These are phyloP conservation scores for Tephrocybe sp. DNA, from an alignment of 768 basidiomycete genomes.

Conservation along the genomic window DNA sequence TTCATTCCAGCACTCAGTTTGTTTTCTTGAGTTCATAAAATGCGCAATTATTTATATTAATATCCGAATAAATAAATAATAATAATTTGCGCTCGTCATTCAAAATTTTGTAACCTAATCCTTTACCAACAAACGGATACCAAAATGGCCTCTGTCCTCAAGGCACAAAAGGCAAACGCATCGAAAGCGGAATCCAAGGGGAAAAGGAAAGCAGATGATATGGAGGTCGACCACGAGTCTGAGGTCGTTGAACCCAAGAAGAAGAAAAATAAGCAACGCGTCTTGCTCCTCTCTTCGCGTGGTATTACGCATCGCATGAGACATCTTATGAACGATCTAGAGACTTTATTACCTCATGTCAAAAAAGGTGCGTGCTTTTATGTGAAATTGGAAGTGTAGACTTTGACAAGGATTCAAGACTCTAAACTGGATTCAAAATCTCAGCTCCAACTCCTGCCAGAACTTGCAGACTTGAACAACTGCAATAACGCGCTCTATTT, in stretches of 20 bases:
- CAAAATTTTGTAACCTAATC: constrained; percentile 9
- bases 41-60: constrained; percentile 1
- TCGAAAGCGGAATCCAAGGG: constrained; percentile 51
- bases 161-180: constrained; percentile 58
- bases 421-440: constrained; percentile 97
- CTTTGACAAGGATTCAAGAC: constrained; percentile 46
- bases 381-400: not conserved
- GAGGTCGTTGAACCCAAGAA: constrained; percentile 37
- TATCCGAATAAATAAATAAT: constrained; percentile 1
- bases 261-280: constrained; percentile 92
- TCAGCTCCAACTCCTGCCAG: constrained; percentile 87
- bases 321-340: constrained; percentile 94
- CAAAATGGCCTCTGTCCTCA: constrained; percentile 64
- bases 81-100: not conserved
- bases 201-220: constrained; percentile 61
- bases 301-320: constrained; percentile 96
- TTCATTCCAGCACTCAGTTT: constrained; percentile 5
- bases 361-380: constrained; percentile 77
- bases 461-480: constrained; percentile 94
- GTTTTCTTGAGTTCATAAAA: not conserved
- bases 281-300: constrained; percentile 87
- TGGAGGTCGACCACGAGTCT: constrained; percentile 45
- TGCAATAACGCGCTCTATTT: constrained; percentile 98
- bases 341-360: constrained; percentile 85
- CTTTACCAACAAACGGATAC: not conserved